A percentile compares a stretch with the other conserved stretches of the same genome.
These are phyloP conservation scores for Colletotrichum orchidophilum DNA, from an alignment of 2,329 filamentous ascomycete genomes.

Conservation along the genomic window DNA sequence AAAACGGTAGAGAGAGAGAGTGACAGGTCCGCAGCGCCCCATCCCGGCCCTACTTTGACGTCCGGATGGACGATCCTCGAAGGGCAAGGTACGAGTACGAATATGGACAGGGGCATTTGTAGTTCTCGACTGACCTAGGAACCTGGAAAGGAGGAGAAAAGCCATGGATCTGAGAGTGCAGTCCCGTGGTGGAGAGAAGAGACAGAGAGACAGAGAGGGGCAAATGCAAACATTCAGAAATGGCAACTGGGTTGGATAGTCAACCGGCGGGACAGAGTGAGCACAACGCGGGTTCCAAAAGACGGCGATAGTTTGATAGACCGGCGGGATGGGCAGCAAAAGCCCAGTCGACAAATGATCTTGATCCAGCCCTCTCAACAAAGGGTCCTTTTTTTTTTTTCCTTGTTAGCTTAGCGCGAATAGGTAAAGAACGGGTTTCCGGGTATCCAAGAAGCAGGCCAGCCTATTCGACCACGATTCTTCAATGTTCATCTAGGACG, in stretches of 20 bases:
- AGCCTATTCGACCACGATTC: conserved; percentile 17
- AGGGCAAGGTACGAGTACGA: neutral
- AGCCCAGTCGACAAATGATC: neutral
- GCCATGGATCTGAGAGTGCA: conserved; percentile 2
- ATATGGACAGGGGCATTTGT: neutral
- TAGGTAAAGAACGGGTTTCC: conserved; percentile 14
- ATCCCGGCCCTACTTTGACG: neutral
- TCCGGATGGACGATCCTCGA: conserved; percentile 6
- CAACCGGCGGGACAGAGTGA: neutral
- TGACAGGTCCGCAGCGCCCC: conserved; percentile 6
- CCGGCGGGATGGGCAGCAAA: neutral
- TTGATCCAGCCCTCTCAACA: neutral
- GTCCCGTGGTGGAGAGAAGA: neutral
- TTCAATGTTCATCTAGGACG: conserved; percentile 2
- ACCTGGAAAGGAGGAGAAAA: neutral
- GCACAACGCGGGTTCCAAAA: neutral
- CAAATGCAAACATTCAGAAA: neutral
- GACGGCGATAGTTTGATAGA: neutral
- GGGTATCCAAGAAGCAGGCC: neutral
- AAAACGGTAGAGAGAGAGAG: conserved; percentile 16
- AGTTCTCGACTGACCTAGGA: conserved; percentile 4
- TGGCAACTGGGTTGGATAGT: neutral
- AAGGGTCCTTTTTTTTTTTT: neutral
- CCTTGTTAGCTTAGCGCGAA: conserved; percentile 23
- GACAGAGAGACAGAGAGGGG: neutral